Evolutionary conservation across 768 basidiomycete genomes (phyloP), one percentile per base, ranked within the genome.

Genomic region (Boletus subcaerulescens): DNA sequence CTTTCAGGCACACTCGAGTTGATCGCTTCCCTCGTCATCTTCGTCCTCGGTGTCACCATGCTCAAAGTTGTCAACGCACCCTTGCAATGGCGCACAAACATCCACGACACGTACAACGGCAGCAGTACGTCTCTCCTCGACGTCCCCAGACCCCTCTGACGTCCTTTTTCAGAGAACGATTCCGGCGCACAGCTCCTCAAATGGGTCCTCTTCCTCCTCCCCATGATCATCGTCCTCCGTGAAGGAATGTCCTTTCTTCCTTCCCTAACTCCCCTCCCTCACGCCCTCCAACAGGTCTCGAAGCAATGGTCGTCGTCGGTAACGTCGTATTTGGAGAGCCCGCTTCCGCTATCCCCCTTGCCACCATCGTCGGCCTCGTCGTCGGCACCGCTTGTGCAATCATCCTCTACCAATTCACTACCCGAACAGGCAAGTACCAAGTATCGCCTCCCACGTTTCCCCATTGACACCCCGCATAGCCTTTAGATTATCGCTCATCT

Each of bases 41-140:
- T 93, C 70, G 77, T 88, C 66, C 96, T 98, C 93, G 94, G 92
- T 3, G 65, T 98, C 38, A 87, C 89, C 35, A 95, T 98, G 89
- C 83, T 99, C 56, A 93, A 91, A 68, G 86, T 99, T 82, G 95
- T 98, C 71, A 80, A 87, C 65, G 89, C 96, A 12, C 90, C 93
- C 69, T 81, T 87, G n/a, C 93, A 91, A 71, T 99, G 96, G 96
- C 83, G 91, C 60, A 73, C 91, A 65, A 97, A 96, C 76, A 84
- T 98, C 45, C 78, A 85, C 52, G 77, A 76, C 13, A 89, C 94
- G 1, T 97, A 98, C 73, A 74, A 78, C 22, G 80, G 76, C 15
- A 71, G 80, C 53, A 60, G 86, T 84, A 56, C 38, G 79, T 18
- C 63, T n/a, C 2, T 20, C 13, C 35, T 45, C n/a, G 3, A 26